phyloP scores from a whole-genome alignment of 2,329 filamentous ascomycete species.

The Coniochaeta sp. region DNA sequence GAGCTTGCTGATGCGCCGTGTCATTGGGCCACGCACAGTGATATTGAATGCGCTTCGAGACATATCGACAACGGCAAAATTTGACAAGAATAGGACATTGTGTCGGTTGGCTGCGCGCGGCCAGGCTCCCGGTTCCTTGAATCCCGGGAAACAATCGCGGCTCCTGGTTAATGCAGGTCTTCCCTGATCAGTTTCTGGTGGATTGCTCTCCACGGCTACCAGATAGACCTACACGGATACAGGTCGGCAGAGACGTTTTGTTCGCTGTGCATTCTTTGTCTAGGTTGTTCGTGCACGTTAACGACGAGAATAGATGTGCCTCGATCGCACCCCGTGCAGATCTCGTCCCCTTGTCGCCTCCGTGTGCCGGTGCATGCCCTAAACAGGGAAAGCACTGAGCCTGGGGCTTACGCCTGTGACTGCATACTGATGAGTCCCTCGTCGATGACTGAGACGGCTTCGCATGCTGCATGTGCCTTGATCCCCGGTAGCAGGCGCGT shows the following conservation, averaged over 20 bases:
- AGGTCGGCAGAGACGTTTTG: not conserved
- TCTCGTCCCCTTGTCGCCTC: not conserved
- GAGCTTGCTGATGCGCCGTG: not conserved
- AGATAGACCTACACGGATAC: not conserved
- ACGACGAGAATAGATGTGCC: constrained; percentile 1
- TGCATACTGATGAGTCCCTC: not conserved
- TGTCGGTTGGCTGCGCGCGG: not conserved
- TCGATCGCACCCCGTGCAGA: not conserved
- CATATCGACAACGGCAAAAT: not conserved
- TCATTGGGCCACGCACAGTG: not conserved
- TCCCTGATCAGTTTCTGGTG: not conserved
- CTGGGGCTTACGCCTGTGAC: not conserved
- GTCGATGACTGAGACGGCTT: not conserved
- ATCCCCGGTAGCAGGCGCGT: not conserved
- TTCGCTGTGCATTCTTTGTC: not conserved
- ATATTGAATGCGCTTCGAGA: not conserved
- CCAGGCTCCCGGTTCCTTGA: not conserved
- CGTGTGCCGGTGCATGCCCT: not conserved
- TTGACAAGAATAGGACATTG: not conserved
- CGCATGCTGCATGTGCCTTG: not conserved
- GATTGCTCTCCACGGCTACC: not conserved
- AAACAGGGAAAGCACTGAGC: not conserved
- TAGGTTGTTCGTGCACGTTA: not conserved
- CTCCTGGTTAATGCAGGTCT: not conserved
- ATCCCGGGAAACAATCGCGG: not conserved